Percentiles rank a stretch among this genome's conserved stretches.
Evolutionary conservation across 1,139 yeast genomes (phyloP).

Genomic region (Debaryomyces fabryi): DNA sequence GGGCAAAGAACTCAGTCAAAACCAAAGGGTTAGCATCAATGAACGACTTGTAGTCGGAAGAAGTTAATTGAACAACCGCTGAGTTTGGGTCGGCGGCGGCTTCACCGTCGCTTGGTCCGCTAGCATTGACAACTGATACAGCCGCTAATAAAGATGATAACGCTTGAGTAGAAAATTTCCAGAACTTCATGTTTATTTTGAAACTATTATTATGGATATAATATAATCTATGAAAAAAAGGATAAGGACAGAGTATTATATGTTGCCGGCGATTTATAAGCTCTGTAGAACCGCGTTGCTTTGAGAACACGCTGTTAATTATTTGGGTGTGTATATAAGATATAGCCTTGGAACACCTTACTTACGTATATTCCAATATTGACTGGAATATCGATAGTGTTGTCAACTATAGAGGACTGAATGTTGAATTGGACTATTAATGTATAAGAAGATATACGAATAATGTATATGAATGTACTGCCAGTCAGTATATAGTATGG

Average conservation of each 20-base stretch:
- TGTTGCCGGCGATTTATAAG: constrained; percentile 4
- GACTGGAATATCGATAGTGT: background rate
- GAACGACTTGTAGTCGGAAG: constrained; percentile 62
- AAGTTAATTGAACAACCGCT: constrained; percentile 79
- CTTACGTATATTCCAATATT: background rate
- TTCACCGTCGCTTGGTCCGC: constrained; percentile 52
- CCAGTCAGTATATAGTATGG: background rate
- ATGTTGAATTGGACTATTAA: background rate
- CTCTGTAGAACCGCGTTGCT: constrained; percentile 4
- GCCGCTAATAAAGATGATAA: constrained; percentile 45
- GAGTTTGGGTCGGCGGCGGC: constrained; percentile 82
- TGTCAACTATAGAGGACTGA: background rate
- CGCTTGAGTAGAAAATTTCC: constrained; percentile 41
- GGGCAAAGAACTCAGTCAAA: constrained; percentile 94
- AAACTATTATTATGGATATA: background rate
- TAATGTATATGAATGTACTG: background rate
- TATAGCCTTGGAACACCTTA: background rate
- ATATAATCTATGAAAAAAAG: background rate
- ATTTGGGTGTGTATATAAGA: constrained; percentile 5
- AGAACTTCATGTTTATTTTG: constrained; percentile 37
- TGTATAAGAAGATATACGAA: background rate
- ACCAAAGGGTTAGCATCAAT: constrained; percentile 75
- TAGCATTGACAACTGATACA: constrained; percentile 34
- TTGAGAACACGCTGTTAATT: constrained; percentile 9
- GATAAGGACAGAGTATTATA: background rate